A percentile compares a stretch with the other conserved stretches of the same genome.
Evolutionary conservation across 192 early-diverging fungal genomes (phyloP).

Genomic region (Cetraspora pellucida): DNA sequence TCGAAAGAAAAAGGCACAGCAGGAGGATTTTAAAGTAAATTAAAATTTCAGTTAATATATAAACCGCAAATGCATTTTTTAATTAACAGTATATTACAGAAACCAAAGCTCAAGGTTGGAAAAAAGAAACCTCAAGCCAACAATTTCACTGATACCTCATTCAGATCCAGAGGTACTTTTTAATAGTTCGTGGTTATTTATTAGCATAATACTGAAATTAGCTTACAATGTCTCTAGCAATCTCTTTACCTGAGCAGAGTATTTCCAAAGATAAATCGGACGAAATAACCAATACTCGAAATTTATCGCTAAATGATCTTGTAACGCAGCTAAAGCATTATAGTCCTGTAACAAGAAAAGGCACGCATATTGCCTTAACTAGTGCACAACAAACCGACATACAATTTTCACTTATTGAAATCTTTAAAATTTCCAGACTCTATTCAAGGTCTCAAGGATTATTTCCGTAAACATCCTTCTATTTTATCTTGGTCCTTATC

Average conservation of each 20-base stretch:
- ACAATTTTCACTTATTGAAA: not conserved
- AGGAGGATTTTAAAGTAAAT: conserved; percentile 33
- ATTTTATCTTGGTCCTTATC: conserved; percentile 50
- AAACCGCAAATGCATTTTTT: not conserved
- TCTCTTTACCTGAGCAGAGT: conserved; percentile 78
- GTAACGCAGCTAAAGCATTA: conserved; percentile 78
- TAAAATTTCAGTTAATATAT: not conserved
- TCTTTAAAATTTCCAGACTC: conserved; percentile 42
- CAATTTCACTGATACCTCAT: conserved; percentile 82
- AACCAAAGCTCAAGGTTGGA: conserved; percentile 91
- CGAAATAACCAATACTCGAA: conserved; percentile 72
- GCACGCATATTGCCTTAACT: conserved; percentile 29
- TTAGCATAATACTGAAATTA: not conserved
- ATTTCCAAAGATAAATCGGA: conserved; percentile 75
- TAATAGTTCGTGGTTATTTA: not conserved
- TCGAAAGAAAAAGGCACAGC: conserved; percentile 21
- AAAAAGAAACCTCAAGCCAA: conserved; percentile 77
- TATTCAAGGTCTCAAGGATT: conserved; percentile 49
- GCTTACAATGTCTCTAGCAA: conserved; percentile 46
- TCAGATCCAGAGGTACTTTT: conserved; percentile 67
- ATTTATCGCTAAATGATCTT: conserved; percentile 76
- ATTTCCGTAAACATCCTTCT: conserved; percentile 49
- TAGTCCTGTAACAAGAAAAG: conserved; percentile 61
- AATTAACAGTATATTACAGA: conserved; percentile 47
- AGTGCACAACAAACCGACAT: not conserved